Base-by-base conservation (phyloP, 2,329 filamentous ascomycete genomes). In the Alternaria alternata region DNA sequence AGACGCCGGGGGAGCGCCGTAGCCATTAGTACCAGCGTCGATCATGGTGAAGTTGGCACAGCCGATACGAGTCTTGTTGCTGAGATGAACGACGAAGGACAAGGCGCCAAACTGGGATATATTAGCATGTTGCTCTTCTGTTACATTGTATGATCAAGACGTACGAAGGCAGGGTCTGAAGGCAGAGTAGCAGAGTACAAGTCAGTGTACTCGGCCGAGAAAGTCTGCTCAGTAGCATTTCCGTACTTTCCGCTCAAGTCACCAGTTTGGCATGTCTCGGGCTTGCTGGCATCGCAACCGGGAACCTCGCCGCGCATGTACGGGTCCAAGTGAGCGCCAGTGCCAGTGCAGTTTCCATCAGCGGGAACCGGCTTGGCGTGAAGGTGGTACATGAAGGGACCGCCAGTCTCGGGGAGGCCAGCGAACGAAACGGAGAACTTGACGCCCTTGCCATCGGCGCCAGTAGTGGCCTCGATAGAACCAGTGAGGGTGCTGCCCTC, bases 1-100 rank as follows among this genome's bases (percentile, higher is more conserved):
- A 7, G 49, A 42, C 36, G 14, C 20, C 11, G 36, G 16, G 28
- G 54, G 16, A n/a, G 36, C 14, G 26, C 48, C 42, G 18, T 57
- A 87, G 88, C 44, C 47, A 34, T 61, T 58, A 81, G 59, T 58
- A 81, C 86, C 12, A 86, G 89, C 62, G 85, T 91, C 7, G 92
- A 70, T 24, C 39, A 60, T 59, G 41, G 66, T 75, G 72, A 88
- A 87, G 75, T 87, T 87, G 59, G 83, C 86, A 77, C 86, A 88
- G 30, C 83, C 82, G 67, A 88, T 79, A 63, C 84, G 82, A 7
- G 82, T 84, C 64, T 81, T 81, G 75, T 87, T 84, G 51, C 80
- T 74, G 47, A 76, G 78, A 67, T 88, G 85, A 41, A 88, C 73
- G 42, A 88, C 86, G 56, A 88, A 72, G 47, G 82, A 85, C 43